A percentile compares a stretch with the other conserved stretches of the same genome.
Evolutionary conservation across 2,329 filamentous ascomycete species (phyloP).

Genomic region (Ascochyta koolunga): DNA sequence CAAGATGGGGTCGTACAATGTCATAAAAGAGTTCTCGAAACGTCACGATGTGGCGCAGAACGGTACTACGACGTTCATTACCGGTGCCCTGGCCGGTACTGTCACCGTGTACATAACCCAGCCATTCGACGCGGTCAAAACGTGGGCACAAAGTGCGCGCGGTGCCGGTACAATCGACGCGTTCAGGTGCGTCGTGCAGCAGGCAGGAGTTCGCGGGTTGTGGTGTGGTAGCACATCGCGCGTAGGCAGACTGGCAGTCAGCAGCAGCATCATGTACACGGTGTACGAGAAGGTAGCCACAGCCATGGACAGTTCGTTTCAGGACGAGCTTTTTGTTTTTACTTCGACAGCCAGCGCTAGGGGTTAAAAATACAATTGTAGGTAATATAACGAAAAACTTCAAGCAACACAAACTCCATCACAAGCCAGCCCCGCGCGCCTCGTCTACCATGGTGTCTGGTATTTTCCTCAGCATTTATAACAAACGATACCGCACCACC

Average conservation of each 20-base stretch:
- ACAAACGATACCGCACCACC: too few relatives aligned
- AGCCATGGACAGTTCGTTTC: slow-evolving; percentile 9
- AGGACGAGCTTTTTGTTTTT: slow-evolving; percentile 4
- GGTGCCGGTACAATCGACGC: slow-evolving; percentile 34
- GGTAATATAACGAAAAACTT: too few relatives aligned
- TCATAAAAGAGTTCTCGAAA: slow-evolving; percentile 48
- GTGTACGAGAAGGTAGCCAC: slow-evolving; percentile 40
- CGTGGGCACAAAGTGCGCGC: slow-evolving; percentile 43
- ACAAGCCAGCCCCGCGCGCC: too few relatives aligned
- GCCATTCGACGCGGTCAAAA: slow-evolving; percentile 54
- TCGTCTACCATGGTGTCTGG: too few relatives aligned
- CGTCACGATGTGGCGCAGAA: slow-evolving; percentile 29
- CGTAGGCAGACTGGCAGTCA: slow-evolving; percentile 37
- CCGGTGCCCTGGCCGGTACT: slow-evolving; percentile 37
- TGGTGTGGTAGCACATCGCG: slow-evolving; percentile 42
- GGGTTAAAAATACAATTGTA: too few relatives aligned
- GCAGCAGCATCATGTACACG: slow-evolving; percentile 41
- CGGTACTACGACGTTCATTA: slow-evolving; percentile 32
- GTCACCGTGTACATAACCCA: slow-evolving; percentile 52
- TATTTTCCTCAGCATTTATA: too few relatives aligned
- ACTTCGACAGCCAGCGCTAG: background rate
- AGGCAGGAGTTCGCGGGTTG: slow-evolving; percentile 33
- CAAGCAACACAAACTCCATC: too few relatives aligned
- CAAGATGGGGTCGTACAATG: slow-evolving; percentile 58
- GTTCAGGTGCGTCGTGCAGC: slow-evolving; percentile 27